phyloP scores from a whole-genome alignment of 805 yeast species.

The Starmerella floris region DNA sequence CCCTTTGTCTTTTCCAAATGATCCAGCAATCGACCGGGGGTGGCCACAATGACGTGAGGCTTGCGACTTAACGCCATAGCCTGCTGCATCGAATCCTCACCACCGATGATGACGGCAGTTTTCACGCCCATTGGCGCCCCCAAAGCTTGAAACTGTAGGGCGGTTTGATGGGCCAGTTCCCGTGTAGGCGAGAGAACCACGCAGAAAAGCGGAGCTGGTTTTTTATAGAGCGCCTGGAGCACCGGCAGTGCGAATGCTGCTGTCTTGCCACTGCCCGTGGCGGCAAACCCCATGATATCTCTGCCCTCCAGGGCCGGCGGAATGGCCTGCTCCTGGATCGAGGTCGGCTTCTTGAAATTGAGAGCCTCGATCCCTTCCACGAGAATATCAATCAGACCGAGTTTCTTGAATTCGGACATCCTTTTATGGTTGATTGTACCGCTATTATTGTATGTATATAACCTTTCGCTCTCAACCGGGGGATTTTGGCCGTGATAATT shows the following conservation, averaged over 20 bases:
- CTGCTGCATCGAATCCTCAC: conserved; percentile 97
- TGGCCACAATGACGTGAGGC: conserved; percentile 90
- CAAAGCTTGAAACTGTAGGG: conserved; percentile 87
- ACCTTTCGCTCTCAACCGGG: no score
- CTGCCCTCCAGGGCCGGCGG: conserved; percentile 84
- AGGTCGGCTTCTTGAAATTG: conserved; percentile 74
- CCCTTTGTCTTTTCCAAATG: conserved; percentile 89
- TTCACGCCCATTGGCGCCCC: conserved; percentile 89
- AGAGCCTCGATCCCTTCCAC: conserved; percentile 64
- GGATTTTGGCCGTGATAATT: no score
- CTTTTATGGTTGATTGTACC: no score
- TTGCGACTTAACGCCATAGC: conserved; percentile 85
- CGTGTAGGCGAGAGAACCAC: conserved; percentile 70
- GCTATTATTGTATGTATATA: no score
- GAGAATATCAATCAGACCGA: conserved; percentile 33
- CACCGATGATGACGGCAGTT: conserved; percentile 83
- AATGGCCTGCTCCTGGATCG: conserved; percentile 82
- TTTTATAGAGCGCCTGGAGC: conserved; percentile 78
- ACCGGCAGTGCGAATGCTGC: conserved; percentile 98
- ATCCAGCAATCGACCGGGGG: conserved; percentile 82
- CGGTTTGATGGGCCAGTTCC: conserved; percentile 47
- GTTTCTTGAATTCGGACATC: conserved; percentile 23
- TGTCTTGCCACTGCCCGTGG: conserved; percentile 96
- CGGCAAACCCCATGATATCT: conserved; percentile 91
- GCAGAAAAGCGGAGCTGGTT: conserved; percentile 77